A percentile compares a stretch with the other conserved stretches of the same genome.
phyloP scores from a whole-genome alignment of 2,329 filamentous ascomycete genomes.

The Beauveria varroae region DNA sequence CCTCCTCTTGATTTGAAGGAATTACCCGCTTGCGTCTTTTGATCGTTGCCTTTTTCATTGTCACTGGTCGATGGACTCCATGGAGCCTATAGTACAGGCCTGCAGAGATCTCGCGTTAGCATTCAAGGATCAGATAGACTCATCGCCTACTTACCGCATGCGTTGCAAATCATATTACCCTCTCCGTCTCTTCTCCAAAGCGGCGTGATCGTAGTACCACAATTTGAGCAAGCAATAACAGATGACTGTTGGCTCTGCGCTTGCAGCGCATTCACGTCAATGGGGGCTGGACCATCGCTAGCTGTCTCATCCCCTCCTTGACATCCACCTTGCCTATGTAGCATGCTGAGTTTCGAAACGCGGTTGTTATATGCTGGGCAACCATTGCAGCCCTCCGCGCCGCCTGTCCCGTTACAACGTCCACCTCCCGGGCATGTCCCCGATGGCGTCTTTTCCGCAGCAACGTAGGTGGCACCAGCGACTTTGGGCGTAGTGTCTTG shows the following conservation, averaged over 20 bases:
- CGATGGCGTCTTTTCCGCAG: constrained; percentile 63
- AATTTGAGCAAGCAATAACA: constrained; percentile 91
- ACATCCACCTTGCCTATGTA: constrained; percentile 36
- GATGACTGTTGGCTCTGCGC: constrained; percentile 18
- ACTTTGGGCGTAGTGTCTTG: constrained; percentile 34
- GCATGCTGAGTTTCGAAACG: constrained; percentile 71
- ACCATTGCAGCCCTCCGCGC: constrained; percentile 88
- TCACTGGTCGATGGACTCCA: constrained; percentile 82
- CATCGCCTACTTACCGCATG: constrained; percentile 65
- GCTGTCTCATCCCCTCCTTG: constrained; percentile 21
- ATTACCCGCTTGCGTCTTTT: constrained; percentile 94
- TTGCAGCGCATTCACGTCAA: constrained; percentile 34
- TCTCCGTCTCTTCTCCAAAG: constrained; percentile 91
- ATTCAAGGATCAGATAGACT: background rate
- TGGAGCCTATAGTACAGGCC: constrained; percentile 96
- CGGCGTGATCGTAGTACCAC: constrained; percentile 91
- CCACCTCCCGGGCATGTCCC: constrained; percentile 96
- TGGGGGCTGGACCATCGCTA: constrained; percentile 14
- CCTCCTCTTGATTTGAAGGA: constrained; percentile 56
- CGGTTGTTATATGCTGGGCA: constrained; percentile 98
- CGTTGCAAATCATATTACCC: constrained; percentile 96
- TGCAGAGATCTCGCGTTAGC: constrained; percentile 26
- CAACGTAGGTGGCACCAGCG: constrained; percentile 61
- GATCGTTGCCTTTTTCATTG: constrained; percentile 99
- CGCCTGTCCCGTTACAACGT: constrained; percentile 91